Percentiles rank a stretch among this genome's conserved stretches.
phyloP scores from a whole-genome alignment of 2,329 filamentous ascomycete genomes.

The Parastagonospora nodorum region DNA sequence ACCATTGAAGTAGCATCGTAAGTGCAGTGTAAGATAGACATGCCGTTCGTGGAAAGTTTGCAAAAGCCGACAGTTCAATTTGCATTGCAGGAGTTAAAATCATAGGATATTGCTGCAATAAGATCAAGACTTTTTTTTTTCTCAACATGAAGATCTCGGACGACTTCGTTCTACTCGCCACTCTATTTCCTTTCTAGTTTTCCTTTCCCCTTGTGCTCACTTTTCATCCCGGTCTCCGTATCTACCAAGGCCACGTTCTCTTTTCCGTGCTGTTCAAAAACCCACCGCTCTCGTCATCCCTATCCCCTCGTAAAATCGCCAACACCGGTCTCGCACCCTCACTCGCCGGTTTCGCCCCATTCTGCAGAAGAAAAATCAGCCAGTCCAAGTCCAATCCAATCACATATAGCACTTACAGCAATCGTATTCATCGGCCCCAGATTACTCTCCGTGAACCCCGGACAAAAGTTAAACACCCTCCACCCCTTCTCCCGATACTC shows the following conservation, averaged over 20 bases:
- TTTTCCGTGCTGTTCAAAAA: conserved; percentile 20
- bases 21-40: conserved; percentile 4
- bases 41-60: background rate
- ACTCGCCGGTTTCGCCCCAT: conserved; percentile 38
- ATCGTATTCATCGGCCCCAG: background rate
- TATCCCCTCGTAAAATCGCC: conserved; percentile 40
- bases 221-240: background rate
- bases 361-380: conserved; percentile 5
- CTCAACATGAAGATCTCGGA: background rate
- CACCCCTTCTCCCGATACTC: conserved; percentile 33
- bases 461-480: conserved; percentile 44
- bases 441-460: conserved; percentile 39
- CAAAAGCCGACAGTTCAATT: conserved; percentile 1
- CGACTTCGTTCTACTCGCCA: background rate
- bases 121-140: background rate
- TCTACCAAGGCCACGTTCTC: conserved; percentile 20
- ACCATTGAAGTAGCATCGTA: conserved; percentile 18
- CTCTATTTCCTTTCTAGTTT: background rate
- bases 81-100: conserved; percentile 6
- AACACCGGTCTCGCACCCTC: conserved; percentile 40
- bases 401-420: too few species aligned
- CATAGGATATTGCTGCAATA: background rate
- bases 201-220: background rate
- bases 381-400: too few species aligned
- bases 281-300: conserved; percentile 34